Evolutionary conservation across 179 eudicot genomes (phyloP), one percentile per base, ranked within the genome.

Genomic region (Beta corolliflora): DNA sequence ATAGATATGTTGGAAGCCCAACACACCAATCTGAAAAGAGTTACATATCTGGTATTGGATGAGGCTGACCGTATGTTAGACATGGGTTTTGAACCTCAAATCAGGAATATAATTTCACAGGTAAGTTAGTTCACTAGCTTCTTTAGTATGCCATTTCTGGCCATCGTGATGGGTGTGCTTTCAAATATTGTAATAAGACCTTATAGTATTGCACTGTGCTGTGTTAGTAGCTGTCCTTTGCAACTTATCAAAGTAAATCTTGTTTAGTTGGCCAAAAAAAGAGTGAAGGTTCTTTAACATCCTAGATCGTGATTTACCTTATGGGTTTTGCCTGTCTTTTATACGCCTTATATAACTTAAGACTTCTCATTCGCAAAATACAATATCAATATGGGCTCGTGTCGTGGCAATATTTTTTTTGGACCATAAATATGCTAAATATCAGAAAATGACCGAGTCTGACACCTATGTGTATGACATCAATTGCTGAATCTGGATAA

Each of bases 71-170:
- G 98, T 74, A 94, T 94, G 98, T 84, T 94, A 74, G 98, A 94
- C 73, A 94, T 94, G 98, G 98, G 98, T 0, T 94, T 94, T 81
- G 97, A 94, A 80, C 97, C 98, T 82, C 98, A 94, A 77, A 94
- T 94, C 76, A 87, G 89, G 71, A 94, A 91, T 85, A 89, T 94
- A 73, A 87, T 94, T 82, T 81, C 93, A 54, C 97, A 94, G 93
- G 98, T 94, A 80, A 54, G 82, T 29, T 73, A 52, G 41, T 10
- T 74, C 79, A 3, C n/a, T 2, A 78, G 9, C 75, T 52, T 66
- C 15, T 75, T 25, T n/a, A 44, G 63, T 13, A 14, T 76, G 45
- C 50, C 44, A n/a, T 66, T 61, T 48, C 67, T 52, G 7, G 71
- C 45, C 41, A 48, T 9, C 23, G 21, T 59, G 7, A 1, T 69